Percentiles rank a stretch among this genome's conserved stretches.
phyloP scores from a whole-genome alignment of 805 yeast species.

The Lipomyces kockii region DNA sequence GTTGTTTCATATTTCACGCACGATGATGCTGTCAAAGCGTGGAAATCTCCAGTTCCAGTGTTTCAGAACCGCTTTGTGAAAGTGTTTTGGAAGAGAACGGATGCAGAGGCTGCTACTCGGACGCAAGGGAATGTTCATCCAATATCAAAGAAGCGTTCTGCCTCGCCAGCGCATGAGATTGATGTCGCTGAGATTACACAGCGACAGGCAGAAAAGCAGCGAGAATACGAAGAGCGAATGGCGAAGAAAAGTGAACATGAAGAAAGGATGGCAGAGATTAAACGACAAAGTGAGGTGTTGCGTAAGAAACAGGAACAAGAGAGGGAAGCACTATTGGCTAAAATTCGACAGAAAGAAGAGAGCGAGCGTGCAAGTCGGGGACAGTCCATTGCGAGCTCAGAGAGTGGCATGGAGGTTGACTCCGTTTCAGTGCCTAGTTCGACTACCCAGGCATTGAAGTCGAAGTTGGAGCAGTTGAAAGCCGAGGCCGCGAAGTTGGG shows the following conservation, averaged over 20 bases:
- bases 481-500: slow-evolving; percentile 46
- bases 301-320: slow-evolving; percentile 47
- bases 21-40: slow-evolving; percentile 51
- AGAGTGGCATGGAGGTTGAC: slow-evolving; percentile 14
- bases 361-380: neutral
- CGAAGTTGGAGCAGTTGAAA: slow-evolving; percentile 45
- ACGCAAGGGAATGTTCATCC: neutral
- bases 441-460: slow-evolving; percentile 42
- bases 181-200: slow-evolving; percentile 49
- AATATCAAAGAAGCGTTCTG: slow-evolving; percentile 15
- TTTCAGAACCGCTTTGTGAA: slow-evolving; percentile 57
- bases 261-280: slow-evolving; percentile 44
- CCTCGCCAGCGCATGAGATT: slow-evolving; percentile 41
- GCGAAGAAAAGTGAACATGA: slow-evolving; percentile 46
- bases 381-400: neutral
- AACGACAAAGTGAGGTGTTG: slow-evolving; percentile 47
- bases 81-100: slow-evolving; percentile 49
- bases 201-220: slow-evolving; percentile 50
- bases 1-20: slow-evolving; percentile 49
- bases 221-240: slow-evolving; percentile 49
- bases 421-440: slow-evolving; percentile 2
- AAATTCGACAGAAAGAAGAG: slow-evolving; percentile 33
- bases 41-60: slow-evolving; percentile 52
- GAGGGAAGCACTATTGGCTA: slow-evolving; percentile 32
- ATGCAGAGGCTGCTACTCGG: slow-evolving; percentile 19